Evolutionary conservation across 352 stramenopile species (phyloP).

Genomic region (Pythium pectinolyticum): DNA sequence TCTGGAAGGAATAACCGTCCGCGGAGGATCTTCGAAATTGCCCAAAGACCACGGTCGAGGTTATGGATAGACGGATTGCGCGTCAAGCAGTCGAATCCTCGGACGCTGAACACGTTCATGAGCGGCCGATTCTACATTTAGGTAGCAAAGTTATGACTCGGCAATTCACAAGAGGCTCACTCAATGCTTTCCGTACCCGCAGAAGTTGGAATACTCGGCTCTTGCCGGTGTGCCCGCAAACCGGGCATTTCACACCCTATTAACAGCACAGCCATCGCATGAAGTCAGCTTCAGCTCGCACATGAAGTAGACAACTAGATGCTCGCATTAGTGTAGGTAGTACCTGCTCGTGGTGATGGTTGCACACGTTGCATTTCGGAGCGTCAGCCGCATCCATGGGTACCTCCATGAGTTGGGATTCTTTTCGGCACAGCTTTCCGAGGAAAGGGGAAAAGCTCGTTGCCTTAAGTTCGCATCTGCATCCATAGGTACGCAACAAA

Average conservation of each 20-base stretch:
- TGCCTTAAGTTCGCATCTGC: neutral
- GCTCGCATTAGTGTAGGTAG: neutral
- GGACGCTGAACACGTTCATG: constrained; percentile 49
- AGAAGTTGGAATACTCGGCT: constrained; percentile 62
- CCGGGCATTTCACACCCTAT: constrained; percentile 57
- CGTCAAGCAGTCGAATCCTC: constrained; percentile 49
- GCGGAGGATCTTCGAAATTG: constrained; percentile 55
- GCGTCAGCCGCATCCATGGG: constrained; percentile 1
- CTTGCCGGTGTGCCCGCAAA: constrained; percentile 72
- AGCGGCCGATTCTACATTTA: constrained; percentile 35
- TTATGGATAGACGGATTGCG: constrained; percentile 33
- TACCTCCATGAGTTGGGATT: no score
- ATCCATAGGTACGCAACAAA: neutral
- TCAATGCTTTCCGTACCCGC: constrained; percentile 32
- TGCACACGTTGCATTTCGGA: constrained; percentile 48
- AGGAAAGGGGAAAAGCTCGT: no score
- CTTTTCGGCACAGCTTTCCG: no score
- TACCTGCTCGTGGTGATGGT: constrained; percentile 49
- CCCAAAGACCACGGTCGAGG: constrained; percentile 43
- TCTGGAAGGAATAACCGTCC: constrained; percentile 38
- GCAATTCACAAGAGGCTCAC: neutral
- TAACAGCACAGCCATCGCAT: neutral
- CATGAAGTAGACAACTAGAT: neutral
- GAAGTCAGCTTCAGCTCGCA: constrained; percentile 3
- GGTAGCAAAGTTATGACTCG: neutral